phyloP scores from a whole-genome alignment of 768 basidiomycete species.

The Boletus pseudopeckii region DNA sequence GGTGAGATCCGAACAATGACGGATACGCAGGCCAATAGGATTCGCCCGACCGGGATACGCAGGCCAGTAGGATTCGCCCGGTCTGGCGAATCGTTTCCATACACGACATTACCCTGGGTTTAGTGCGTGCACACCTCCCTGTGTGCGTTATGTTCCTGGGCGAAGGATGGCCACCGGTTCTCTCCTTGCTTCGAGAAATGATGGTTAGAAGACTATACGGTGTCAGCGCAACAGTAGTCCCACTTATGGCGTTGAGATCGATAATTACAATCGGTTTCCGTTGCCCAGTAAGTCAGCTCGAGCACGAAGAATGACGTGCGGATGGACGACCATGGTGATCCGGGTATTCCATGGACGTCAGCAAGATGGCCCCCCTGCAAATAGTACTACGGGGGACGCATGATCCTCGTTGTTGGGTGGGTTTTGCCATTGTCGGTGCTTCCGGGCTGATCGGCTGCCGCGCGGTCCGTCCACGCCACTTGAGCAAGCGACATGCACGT shows the following conservation, averaged over 20 bases:
- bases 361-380: background rate
- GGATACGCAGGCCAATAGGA: constrained; percentile 4
- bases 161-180: background rate
- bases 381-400: background rate
- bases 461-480: constrained; percentile 11
- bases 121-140: background rate
- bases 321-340: constrained; percentile 6
- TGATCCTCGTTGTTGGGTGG: constrained; percentile 17
- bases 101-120: constrained; percentile 1
- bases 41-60: constrained; percentile 4
- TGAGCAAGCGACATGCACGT: constrained; percentile 4
- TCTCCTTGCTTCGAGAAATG: background rate
- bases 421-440: background rate
- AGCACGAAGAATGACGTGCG: constrained; percentile 10
- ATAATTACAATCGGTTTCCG: background rate
- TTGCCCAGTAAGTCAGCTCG: background rate
- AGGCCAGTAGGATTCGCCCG: constrained; percentile 5
- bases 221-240: too few species aligned
- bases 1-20: constrained; percentile 1
- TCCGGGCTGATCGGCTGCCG: constrained; percentile 17
- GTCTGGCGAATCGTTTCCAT: constrained; percentile 13
- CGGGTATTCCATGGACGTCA: constrained; percentile 7
- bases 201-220: background rate
- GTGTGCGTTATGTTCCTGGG: background rate
- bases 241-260: constrained; percentile 1